Percentiles rank a stretch among this genome's conserved stretches.
These are phyloP conservation scores for Pseudocercospora ulei DNA, from an alignment of 2,329 filamentous ascomycete species.

Conservation along the genomic window DNA sequence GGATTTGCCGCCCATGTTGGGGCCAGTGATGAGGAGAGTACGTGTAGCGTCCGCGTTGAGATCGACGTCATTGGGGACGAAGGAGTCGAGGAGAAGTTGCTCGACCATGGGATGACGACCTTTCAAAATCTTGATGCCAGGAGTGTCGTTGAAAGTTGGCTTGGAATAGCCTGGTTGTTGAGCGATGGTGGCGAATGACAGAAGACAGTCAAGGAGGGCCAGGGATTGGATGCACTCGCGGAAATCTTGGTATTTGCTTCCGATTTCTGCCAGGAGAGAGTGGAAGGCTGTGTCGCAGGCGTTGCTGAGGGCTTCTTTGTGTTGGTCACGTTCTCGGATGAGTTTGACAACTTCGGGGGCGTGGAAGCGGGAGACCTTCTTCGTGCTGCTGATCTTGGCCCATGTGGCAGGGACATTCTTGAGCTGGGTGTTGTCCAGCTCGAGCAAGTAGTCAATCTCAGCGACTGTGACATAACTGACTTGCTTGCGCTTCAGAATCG, in stretches of 20 bases:
- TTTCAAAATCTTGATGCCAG: conserved; percentile 58
- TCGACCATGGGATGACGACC: conserved; percentile 95
- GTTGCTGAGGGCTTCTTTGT: conserved; percentile 84
- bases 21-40: conserved; percentile 83
- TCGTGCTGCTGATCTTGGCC: conserved; percentile 90
- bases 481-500: conserved; percentile 59
- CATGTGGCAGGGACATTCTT: conserved; percentile 88
- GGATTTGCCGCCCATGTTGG: conserved; percentile 99
- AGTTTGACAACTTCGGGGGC: conserved; percentile 79
- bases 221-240: conserved; percentile 81
- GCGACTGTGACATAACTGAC: conserved; percentile 73
- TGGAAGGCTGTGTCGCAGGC: conserved; percentile 80
- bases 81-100: conserved; percentile 70
- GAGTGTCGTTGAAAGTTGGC: conserved; percentile 57
- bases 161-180: conserved; percentile 78
- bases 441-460: conserved; percentile 89
- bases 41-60: conserved; percentile 57
- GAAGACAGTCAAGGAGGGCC: conserved; percentile 77
- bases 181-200: conserved; percentile 76
- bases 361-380: conserved; percentile 84
- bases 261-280: conserved; percentile 61
- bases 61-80: conserved; percentile 80
- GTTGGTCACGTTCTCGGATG: conserved; percentile 79
- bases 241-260: conserved; percentile 75
- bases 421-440: conserved; percentile 72